Conservation (phyloP, 2,329 filamentous ascomycete species). For the Rutstroemia sp. region DNA sequence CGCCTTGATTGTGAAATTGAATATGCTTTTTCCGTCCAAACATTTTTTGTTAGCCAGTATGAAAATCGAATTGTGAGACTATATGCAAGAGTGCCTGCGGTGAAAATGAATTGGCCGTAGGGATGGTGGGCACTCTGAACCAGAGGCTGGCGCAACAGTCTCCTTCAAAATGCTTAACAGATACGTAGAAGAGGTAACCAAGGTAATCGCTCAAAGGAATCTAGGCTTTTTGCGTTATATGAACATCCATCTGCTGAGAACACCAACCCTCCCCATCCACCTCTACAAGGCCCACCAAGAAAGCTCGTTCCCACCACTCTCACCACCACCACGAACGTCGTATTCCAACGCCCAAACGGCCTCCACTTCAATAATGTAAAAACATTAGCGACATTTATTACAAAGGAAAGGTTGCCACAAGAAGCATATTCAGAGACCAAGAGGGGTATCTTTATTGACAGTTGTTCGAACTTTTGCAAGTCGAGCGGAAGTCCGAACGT, state of each 20-base stretch:
- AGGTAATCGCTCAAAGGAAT: conserved; percentile 24
- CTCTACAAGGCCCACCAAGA: conserved; percentile 15
- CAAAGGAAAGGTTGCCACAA: conserved; percentile 23
- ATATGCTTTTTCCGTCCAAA: not conserved
- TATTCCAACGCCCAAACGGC: conserved; percentile 12
- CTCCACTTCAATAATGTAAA: conserved; percentile 25
- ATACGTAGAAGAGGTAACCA: conserved; percentile 22
- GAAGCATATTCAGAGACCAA: conserved; percentile 3
- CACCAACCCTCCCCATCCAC: conserved; percentile 13
- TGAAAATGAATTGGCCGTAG: conserved; percentile 18
- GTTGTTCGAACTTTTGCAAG: conserved; percentile 19
- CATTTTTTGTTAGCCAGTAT: conserved; percentile 7
- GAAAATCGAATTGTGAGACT: conserved; percentile 16
- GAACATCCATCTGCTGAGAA: conserved; percentile 26
- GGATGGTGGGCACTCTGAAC: conserved; percentile 19
- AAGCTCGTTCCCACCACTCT: conserved; percentile 6
- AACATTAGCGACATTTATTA: conserved; percentile 29
- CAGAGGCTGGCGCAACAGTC: conserved; percentile 14
- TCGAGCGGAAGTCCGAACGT: conserved; percentile 16
- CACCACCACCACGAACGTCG: conserved; percentile 12
- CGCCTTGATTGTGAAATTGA: not conserved
- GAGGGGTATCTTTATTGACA: conserved; percentile 16
- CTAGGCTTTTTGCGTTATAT: conserved; percentile 21
- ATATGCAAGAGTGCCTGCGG: conserved; percentile 27
- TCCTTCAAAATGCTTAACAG: conserved; percentile 20